Conservation (phyloP, 2,329 filamentous ascomycete genomes). For the Microdochium paspali region DNA sequence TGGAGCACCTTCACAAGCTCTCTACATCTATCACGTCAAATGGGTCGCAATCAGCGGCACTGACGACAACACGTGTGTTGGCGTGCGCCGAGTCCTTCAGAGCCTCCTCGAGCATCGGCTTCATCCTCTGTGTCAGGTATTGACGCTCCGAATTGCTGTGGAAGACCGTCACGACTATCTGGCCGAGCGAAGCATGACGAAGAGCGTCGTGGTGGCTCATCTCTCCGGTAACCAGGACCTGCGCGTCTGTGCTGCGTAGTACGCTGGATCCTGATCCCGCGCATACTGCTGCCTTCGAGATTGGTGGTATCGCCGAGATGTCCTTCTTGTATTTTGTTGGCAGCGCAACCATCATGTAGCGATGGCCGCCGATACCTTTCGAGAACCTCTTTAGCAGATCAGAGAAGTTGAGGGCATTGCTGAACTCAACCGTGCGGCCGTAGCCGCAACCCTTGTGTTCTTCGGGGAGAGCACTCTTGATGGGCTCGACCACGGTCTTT, state of each 20-base stretch:
- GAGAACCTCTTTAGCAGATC: slow-evolving; percentile 47
- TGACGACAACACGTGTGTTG: slow-evolving; percentile 55
- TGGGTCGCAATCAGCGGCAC: slow-evolving; percentile 75
- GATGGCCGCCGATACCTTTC: slow-evolving; percentile 56
- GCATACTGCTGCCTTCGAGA: slow-evolving; percentile 73
- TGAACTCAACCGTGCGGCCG: slow-evolving; percentile 37
- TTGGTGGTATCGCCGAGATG: slow-evolving; percentile 21
- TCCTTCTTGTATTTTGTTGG: slow-evolving; percentile 37
- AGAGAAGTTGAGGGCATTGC: slow-evolving; percentile 24
- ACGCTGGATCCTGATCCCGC: slow-evolving; percentile 80
- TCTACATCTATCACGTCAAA: slow-evolving; percentile 62
- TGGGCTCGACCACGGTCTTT: slow-evolving; percentile 35
- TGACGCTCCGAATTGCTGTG: slow-evolving; percentile 89
- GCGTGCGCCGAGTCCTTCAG: slow-evolving; percentile 40
- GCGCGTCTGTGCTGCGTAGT: slow-evolving; percentile 59
- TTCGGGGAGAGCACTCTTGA: slow-evolving; percentile 27
- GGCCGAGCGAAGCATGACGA: slow-evolving; percentile 73
- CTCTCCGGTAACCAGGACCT: slow-evolving; percentile 85
- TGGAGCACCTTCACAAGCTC: background rate
- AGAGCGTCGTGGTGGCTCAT: slow-evolving; percentile 89
- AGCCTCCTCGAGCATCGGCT: slow-evolving; percentile 49
- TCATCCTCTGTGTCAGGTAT: slow-evolving; percentile 66
- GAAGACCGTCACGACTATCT: slow-evolving; percentile 75
- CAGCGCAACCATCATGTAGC: slow-evolving; percentile 37
- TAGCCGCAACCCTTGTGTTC: slow-evolving; percentile 41